phyloP scores from a whole-genome alignment of 371 early-diverging fungal genomes.

The Syncephalastrum monosporum region DNA sequence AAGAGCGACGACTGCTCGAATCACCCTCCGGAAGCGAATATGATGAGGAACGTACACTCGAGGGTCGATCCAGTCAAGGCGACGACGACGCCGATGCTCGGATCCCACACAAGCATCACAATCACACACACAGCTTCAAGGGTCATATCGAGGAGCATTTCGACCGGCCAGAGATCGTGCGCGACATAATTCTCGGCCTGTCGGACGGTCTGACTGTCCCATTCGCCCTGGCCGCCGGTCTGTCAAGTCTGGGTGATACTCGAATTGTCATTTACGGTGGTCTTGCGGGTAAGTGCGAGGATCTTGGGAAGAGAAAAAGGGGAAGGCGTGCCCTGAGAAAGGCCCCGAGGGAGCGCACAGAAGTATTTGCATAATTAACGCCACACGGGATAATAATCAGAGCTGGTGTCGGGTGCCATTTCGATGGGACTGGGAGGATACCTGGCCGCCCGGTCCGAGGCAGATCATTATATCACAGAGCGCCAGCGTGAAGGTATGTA shows the following conservation, averaged over 20 bases:
- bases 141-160: constrained; percentile 65
- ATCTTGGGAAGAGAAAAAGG: no score
- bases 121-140: constrained; percentile 23
- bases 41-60: no score
- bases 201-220: constrained; percentile 79
- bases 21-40: no score
- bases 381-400: constrained; percentile 19
- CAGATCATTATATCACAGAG: constrained; percentile 70
- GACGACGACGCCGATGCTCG: constrained; percentile 15
- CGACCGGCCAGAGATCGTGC: constrained; percentile 61
- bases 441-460: constrained; percentile 65
- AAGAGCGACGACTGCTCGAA: no score
- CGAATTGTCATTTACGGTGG: constrained; percentile 70
- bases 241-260: constrained; percentile 59
- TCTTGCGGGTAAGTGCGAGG: constrained; percentile 50
- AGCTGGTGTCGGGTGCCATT: constrained; percentile 62
- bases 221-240: constrained; percentile 76
- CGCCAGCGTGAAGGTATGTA: constrained; percentile 52
- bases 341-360: no score
- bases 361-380: no score
- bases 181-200: constrained; percentile 66
- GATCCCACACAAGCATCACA: constrained; percentile 35
- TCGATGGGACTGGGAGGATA: constrained; percentile 70
- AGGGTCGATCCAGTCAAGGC: background rate
- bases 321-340: no score